A percentile compares a stretch with the other conserved stretches of the same genome.
Evolutionary conservation across 2,329 filamentous ascomycete species (phyloP).

Genomic region (Helotiales sp.): DNA sequence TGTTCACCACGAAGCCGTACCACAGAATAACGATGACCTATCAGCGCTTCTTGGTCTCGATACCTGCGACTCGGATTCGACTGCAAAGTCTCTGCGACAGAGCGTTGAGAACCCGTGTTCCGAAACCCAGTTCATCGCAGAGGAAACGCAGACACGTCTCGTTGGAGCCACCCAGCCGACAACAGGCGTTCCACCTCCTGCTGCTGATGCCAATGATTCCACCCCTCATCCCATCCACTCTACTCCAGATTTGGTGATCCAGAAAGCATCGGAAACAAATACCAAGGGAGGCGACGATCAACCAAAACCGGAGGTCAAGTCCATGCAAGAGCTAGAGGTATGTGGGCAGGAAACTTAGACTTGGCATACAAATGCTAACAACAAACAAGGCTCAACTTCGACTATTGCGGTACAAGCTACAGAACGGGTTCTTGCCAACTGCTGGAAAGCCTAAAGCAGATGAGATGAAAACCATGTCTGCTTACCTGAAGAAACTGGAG

Average conservation of each 20-base stretch:
- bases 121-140: conserved; percentile 4
- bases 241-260: background rate
- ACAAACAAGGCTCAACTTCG: conserved; percentile 5
- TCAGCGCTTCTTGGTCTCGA: conserved; percentile 4
- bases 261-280: conserved; percentile 1
- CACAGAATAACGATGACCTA: conserved; percentile 10
- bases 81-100: conserved; percentile 5
- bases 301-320: background rate
- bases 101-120: conserved; percentile 1
- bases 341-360: background rate
- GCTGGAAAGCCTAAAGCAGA: background rate
- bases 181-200: background rate
- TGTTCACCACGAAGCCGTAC: background rate
- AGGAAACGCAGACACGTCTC: background rate
- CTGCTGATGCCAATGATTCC: background rate
- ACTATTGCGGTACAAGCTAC: conserved; percentile 10
- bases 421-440: conserved; percentile 5
- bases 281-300: background rate
- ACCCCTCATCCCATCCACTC: background rate
- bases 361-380: conserved; percentile 1
- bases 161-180: conserved; percentile 1
- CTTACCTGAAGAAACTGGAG: conserved; percentile 10
- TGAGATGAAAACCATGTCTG: conserved; percentile 14
- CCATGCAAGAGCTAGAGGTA: background rate
- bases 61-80: conserved; percentile 10